Percentiles rank a stretch among this genome's conserved stretches.
These are phyloP conservation scores for Lactarius sp. DNA, from an alignment of 768 basidiomycete species.

Conservation along the genomic window DNA sequence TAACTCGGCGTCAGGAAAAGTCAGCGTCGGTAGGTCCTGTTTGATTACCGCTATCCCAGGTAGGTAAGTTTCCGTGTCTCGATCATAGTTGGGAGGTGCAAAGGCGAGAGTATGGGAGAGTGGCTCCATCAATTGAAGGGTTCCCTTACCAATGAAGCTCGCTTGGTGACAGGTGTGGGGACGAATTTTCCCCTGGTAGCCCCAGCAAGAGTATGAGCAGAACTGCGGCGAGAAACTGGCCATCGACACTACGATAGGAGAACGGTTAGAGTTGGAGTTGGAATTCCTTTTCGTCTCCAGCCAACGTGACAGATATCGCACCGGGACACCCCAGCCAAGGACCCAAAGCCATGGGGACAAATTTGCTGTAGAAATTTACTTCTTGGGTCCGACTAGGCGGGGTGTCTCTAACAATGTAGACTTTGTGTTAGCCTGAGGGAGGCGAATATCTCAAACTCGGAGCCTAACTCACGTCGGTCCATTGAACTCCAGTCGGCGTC, in stretches of 20 bases:
- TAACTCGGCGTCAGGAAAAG: background rate
- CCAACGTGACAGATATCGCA: background rate
- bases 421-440: background rate
- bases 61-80: too few species aligned
- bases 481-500: background rate
- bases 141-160: background rate
- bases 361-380: background rate
- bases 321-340: background rate
- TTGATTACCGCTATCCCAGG: too few species aligned
- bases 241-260: background rate
- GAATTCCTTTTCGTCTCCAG: too few species aligned
- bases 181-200: background rate
- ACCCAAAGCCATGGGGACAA: background rate
- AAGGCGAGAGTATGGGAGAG: background rate
- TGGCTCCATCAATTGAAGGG: background rate
- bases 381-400: background rate
- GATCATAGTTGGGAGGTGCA: background rate
- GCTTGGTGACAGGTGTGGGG: background rate
- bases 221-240: background rate
- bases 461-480: background rate
- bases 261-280: background rate
- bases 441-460: background rate
- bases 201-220: background rate
- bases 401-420: background rate
- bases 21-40: background rate